Percentiles rank a stretch among this genome's conserved stretches.
phyloP scores from a whole-genome alignment of 305 asterid genomes.

The Solanum hybrid region DNA sequence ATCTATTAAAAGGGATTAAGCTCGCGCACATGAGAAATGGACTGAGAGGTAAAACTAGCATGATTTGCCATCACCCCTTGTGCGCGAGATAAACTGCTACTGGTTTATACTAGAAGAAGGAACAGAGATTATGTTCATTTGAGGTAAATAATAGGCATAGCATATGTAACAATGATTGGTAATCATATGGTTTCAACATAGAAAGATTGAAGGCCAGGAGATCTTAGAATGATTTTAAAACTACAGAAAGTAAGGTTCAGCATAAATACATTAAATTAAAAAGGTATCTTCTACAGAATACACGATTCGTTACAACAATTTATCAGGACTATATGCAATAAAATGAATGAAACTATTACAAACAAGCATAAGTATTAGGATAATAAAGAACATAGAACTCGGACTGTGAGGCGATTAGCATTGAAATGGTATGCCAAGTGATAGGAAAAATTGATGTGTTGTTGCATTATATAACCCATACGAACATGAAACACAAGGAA shows the following conservation, averaged over 20 bases:
- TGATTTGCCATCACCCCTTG: neutral
- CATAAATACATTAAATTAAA: neutral
- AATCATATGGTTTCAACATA: neutral
- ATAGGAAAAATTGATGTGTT: neutral
- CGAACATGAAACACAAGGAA: neutral
- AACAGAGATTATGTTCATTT: neutral
- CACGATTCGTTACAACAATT: neutral
- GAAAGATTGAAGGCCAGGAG: neutral
- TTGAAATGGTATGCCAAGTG: neutral
- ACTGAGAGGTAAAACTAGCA: neutral
- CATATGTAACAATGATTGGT: neutral
- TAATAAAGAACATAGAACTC: neutral
- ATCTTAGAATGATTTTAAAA: neutral
- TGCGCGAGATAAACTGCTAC: neutral
- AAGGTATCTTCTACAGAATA: neutral
- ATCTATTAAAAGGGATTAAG: neutral
- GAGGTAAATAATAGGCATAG: neutral
- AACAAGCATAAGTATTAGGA: neutral
- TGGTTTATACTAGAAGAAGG: neutral
- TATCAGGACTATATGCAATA: neutral
- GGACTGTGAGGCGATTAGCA: neutral
- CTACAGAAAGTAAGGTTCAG: neutral
- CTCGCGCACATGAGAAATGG: neutral
- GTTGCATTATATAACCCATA: neutral
- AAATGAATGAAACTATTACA: neutral